Base-by-base conservation (phyloP, 169 alveolate species). In the Plasmodium chabaudi region DNA sequence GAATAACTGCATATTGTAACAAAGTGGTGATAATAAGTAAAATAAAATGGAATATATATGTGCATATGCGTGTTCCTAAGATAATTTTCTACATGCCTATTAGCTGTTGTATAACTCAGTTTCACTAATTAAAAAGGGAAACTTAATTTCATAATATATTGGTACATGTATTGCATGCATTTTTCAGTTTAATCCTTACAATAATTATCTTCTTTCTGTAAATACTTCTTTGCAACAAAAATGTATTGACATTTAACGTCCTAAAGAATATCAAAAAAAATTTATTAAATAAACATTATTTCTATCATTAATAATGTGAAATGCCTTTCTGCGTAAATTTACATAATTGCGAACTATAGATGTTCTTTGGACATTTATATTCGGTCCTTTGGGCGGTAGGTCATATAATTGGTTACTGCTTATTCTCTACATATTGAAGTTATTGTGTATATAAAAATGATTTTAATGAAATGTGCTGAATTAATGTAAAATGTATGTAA, bases 161-260 rank as follows among this genome's bases (percentile, higher is more conserved):
- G 25, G 7, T 21, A 42, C 19, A 39, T 1, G n/a, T n/a, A 51
- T 1, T 12, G 15, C 0, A 70, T 21, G 19, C 44, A 19, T 25
- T 15, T 15, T 42, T 19, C 46, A 10, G 2, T 12, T 23, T 19
- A 7, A 6, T 0, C 7, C 87, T 17, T 77, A 77, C 89, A 42
- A 21, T 5, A 77, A 19, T 46, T 77, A 71, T 51, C 59, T 65
- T 53, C 19, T 42, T 25, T 77, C 79, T 19, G 75, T 12, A 23
- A 77, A 47, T 19, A 39, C 60, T 55, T 87, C 88, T 17, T 71
- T 72, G 25, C 89, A 73, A 57, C 87, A 63, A 21, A 87, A 71
- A 68, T 70, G 60, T 12, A 72, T 71, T 44, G 79, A 64, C 19
- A 87, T 59, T 47, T 87, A 17, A 87, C 92, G 27, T 87, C 92